phyloP scores from a whole-genome alignment of 192 early-diverging fungal genomes.

The Dissophora ornata region DNA sequence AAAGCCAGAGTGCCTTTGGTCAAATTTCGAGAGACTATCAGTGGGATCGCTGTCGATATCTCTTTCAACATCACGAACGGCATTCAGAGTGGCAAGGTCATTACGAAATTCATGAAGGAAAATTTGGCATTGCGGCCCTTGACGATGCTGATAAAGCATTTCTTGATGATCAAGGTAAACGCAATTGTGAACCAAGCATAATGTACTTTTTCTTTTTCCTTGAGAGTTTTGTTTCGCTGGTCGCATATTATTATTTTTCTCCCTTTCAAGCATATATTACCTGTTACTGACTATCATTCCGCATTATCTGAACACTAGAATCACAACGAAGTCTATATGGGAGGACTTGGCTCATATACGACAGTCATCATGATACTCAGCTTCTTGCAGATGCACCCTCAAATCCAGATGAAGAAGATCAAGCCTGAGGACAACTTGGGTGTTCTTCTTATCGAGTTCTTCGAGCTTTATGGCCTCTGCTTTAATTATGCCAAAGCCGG shows the following conservation, averaged over 20 bases:
- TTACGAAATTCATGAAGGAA: conserved; percentile 66
- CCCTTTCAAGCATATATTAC: too few species aligned
- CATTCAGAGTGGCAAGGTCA: conserved; percentile 66
- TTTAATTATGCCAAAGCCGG: conserved; percentile 80
- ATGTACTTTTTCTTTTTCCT: not conserved
- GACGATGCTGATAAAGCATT: conserved; percentile 87
- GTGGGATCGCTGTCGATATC: conserved; percentile 83
- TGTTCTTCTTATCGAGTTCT: conserved; percentile 89
- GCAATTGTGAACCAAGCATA: not conserved
- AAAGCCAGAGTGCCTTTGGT: conserved; percentile 85
- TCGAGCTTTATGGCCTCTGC: conserved; percentile 88
- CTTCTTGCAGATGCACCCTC: conserved; percentile 89
- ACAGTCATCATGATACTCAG: conserved; percentile 80
- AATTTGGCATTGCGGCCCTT: conserved; percentile 75
- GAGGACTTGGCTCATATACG: conserved; percentile 90
- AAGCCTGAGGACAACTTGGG: conserved; percentile 81
- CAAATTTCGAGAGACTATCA: conserved; percentile 85
- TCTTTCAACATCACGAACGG: conserved; percentile 82
- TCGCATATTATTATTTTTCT: too few species aligned
- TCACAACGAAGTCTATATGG: conserved; percentile 88
- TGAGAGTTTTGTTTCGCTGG: too few species aligned
- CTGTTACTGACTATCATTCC: too few species aligned
- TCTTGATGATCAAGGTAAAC: conserved; percentile 71
- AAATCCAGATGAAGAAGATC: conserved; percentile 71
- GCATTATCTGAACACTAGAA: too few species aligned